Conservation (phyloP, 2,329 filamentous ascomycete genomes). For the Lojkania enalia region DNA sequence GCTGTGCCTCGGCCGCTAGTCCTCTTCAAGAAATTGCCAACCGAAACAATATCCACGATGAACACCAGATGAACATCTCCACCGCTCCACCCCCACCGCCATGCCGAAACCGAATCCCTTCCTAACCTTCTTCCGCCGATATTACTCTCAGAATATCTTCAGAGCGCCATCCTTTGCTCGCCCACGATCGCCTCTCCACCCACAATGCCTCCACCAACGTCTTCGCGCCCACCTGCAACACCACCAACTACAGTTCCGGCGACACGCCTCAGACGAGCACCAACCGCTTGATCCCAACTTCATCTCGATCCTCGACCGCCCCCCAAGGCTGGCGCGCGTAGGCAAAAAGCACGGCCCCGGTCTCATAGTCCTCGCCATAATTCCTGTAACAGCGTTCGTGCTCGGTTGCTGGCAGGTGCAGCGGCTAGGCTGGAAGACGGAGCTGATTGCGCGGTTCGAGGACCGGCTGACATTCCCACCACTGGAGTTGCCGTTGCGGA, state of each 20-base stretch:
- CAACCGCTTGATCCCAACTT: slow-evolving; percentile 72
- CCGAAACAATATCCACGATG: slow-evolving; percentile 1
- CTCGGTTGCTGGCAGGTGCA: slow-evolving; percentile 96
- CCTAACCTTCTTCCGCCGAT: slow-evolving; percentile 34
- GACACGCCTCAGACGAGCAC: slow-evolving; percentile 49
- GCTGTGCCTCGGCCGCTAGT: slow-evolving; percentile 12
- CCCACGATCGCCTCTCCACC: slow-evolving; percentile 22
- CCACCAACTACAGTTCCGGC: slow-evolving; percentile 23
- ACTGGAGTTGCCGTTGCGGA: slow-evolving; percentile 77
- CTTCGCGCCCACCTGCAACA: slow-evolving; percentile 20
- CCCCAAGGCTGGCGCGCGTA: slow-evolving; percentile 75
- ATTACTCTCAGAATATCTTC: slow-evolving; percentile 25
- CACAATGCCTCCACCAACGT: slow-evolving; percentile 41
- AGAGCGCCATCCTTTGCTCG: slow-evolving; percentile 7
- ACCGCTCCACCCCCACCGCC: slow-evolving; percentile 10
- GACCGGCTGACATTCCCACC: slow-evolving; percentile 86
- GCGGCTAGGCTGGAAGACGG: slow-evolving; percentile 89
- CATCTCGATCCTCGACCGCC: slow-evolving; percentile 83
- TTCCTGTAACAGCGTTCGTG: slow-evolving; percentile 86
- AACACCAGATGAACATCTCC: no score
- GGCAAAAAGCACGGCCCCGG: slow-evolving; percentile 77
- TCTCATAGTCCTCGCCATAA: slow-evolving; percentile 79
- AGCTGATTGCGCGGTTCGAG: slow-evolving; percentile 87
- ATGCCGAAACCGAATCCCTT: slow-evolving; percentile 43
- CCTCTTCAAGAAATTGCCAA: slow-evolving; percentile 3